Percentiles rank a stretch among this genome's conserved stretches.
Conservation (phyloP, 352 stramenopile genomes). For the Pythium brassicae region DNA sequence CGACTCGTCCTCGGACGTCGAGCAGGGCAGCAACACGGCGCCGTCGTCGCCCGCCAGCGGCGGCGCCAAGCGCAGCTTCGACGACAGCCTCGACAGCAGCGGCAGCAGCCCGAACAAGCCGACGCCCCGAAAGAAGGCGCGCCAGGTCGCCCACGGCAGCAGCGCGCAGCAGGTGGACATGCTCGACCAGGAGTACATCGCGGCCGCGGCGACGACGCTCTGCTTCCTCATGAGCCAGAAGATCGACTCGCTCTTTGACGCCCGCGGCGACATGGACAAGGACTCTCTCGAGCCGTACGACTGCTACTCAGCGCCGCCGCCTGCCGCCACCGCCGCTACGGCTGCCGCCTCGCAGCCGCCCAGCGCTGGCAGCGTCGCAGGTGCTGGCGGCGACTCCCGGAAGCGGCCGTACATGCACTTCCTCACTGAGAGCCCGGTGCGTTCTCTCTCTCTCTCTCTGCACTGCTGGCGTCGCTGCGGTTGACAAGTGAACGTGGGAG, state of each 20-base stretch:
- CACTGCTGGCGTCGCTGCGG: no score
- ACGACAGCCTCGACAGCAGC: constrained; percentile 5
- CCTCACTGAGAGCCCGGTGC: constrained; percentile 52
- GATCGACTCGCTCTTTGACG: constrained; percentile 78
- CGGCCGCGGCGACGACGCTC: constrained; percentile 67
- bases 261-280: constrained; percentile 37
- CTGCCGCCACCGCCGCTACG: constrained; percentile 1
- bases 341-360: neutral
- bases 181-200: constrained; percentile 78
- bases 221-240: constrained; percentile 85
- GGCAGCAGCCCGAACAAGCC: constrained; percentile 12
- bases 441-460: constrained; percentile 2
- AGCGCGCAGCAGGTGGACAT: constrained; percentile 27
- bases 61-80: constrained; percentile 4
- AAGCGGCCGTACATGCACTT: constrained; percentile 81
- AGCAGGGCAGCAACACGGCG: constrained; percentile 23
- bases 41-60: constrained; percentile 33
- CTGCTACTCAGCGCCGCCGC: constrained; percentile 44
- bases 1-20: constrained; percentile 18
- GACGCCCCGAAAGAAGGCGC: constrained; percentile 51
- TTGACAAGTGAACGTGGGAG: neutral
- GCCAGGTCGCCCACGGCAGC: constrained; percentile 24
- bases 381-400: constrained; percentile 25
- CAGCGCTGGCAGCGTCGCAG: neutral
- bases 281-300: constrained; percentile 70